phyloP scores from a whole-genome alignment of 192 early-diverging fungal genomes.

The Kappamyces sp. region DNA sequence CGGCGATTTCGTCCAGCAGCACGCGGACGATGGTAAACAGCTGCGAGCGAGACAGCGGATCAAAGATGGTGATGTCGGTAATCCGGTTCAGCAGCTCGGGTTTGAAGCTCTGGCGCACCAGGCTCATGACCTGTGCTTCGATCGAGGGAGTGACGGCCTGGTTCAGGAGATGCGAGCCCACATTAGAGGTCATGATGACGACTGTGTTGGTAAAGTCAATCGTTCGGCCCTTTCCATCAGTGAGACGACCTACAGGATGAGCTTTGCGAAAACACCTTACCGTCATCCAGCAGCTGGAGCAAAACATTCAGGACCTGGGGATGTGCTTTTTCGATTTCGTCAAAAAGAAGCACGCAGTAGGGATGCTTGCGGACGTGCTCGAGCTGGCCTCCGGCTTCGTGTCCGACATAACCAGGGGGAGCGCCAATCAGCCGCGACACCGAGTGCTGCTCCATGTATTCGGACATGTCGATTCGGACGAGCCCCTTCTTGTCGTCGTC shows the following conservation, averaged over 20 bases:
- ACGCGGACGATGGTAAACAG: conserved; percentile 66
- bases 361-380: conserved; percentile 87
- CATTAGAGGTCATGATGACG: conserved; percentile 92
- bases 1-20: conserved; percentile 57
- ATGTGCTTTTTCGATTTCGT: conserved; percentile 99
- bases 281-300: conserved; percentile 96
- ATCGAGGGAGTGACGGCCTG: conserved; percentile 13
- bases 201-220: conserved; percentile 95
- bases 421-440: conserved; percentile 89
- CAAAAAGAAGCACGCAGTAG: conserved; percentile 91
- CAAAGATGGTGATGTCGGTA: conserved; percentile 87
- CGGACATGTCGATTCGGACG: conserved; percentile 97
- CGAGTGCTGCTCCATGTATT: conserved; percentile 90
- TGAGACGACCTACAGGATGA: too few species aligned
- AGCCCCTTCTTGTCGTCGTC: conserved; percentile 96
- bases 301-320: conserved; percentile 84
- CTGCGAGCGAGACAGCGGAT: conserved; percentile 52
- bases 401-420: conserved; percentile 96
- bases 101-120: conserved; percentile 74
- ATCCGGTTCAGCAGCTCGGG: conserved; percentile 96
- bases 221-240: conserved; percentile 85
- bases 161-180: conserved; percentile 63
- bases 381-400: conserved; percentile 93
- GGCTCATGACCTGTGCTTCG: conserved; percentile 62
- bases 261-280: too few species aligned